Percentiles rank a stretch among this genome's conserved stretches.
Evolutionary conservation across 371 early-diverging fungal species (phyloP).

Genomic region (Mucor piriformis): DNA sequence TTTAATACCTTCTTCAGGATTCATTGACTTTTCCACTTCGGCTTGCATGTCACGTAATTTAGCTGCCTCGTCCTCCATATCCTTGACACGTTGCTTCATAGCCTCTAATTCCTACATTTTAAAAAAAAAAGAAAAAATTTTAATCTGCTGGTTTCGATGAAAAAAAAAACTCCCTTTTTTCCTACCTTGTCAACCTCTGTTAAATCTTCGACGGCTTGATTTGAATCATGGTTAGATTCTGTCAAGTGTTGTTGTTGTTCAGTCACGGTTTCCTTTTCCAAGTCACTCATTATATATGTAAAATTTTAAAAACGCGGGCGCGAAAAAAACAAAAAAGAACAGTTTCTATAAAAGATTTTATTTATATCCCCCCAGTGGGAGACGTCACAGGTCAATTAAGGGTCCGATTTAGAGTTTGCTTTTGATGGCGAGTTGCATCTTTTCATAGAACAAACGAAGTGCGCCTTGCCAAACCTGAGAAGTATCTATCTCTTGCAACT

Average conservation of each 20-base stretch:
- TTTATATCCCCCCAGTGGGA: background rate
- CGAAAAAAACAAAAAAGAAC: background rate
- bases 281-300: conserved; percentile 13
- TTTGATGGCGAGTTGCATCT: conserved; percentile 54
- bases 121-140: background rate
- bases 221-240: background rate
- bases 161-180: background rate
- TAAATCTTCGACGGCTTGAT: conserved; percentile 9
- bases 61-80: conserved; percentile 96
- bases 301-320: background rate
- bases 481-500: conserved; percentile 61
- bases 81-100: conserved; percentile 86
- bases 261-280: conserved; percentile 10
- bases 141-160: background rate
- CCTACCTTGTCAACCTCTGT: conserved; percentile 45
- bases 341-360: background rate
- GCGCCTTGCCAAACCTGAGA: conserved; percentile 89
- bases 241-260: conserved; percentile 5
- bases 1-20: conserved; percentile 58
- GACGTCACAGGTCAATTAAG: no score
- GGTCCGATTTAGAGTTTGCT: no score
- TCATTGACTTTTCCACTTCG: conserved; percentile 82
- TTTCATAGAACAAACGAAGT: conserved; percentile 79
- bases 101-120: conserved; percentile 68
- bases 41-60: conserved; percentile 92